A percentile compares a stretch with the other conserved stretches of the same genome.
phyloP scores from a whole-genome alignment of 495 filamentous ascomycete species.

The Trichoderma orchidacearum region DNA sequence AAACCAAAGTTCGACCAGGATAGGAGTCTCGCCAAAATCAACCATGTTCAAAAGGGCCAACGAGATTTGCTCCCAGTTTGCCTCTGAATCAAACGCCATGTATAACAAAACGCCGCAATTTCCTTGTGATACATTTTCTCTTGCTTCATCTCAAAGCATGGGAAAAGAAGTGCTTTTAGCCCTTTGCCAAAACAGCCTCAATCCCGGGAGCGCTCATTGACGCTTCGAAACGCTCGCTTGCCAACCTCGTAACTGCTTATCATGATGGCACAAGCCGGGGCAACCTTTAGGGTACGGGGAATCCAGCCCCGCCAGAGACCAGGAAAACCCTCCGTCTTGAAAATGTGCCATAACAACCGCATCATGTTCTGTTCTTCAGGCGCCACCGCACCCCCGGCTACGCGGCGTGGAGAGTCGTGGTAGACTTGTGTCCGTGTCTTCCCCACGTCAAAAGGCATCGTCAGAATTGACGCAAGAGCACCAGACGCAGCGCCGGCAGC shows the following conservation, averaged over 20 bases:
- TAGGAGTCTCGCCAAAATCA: not conserved
- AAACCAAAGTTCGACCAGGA: not conserved
- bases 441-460: slow-evolving; percentile 93
- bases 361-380: slow-evolving; percentile 65
- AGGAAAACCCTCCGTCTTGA: slow-evolving; percentile 61
- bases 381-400: slow-evolving; percentile 18
- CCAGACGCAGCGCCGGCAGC: slow-evolving; percentile 72
- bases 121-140: not conserved
- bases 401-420: slow-evolving; percentile 27
- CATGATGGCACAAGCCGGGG: slow-evolving; percentile 98
- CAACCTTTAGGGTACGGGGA: slow-evolving; percentile 83
- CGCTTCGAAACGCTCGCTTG: slow-evolving; percentile 69
- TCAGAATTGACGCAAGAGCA: slow-evolving; percentile 74
- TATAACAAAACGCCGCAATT: not conserved
- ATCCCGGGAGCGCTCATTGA: slow-evolving; percentile 49
- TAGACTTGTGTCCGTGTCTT: slow-evolving; percentile 88
- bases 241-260: slow-evolving; percentile 95
- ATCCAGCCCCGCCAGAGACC: slow-evolving; percentile 87
- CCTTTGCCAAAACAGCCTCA: not conserved
- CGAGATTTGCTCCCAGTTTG: not conserved
- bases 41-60: too few species aligned
- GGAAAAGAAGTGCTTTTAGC: too few species aligned
- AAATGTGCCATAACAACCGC: slow-evolving; percentile 76
- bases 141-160: too few species aligned
- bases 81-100: not conserved